These are phyloP conservation scores for Sanguinoderma infundibulare DNA, from an alignment of 1,284 basidiomycete genomes.

Conservation along the genomic window DNA sequence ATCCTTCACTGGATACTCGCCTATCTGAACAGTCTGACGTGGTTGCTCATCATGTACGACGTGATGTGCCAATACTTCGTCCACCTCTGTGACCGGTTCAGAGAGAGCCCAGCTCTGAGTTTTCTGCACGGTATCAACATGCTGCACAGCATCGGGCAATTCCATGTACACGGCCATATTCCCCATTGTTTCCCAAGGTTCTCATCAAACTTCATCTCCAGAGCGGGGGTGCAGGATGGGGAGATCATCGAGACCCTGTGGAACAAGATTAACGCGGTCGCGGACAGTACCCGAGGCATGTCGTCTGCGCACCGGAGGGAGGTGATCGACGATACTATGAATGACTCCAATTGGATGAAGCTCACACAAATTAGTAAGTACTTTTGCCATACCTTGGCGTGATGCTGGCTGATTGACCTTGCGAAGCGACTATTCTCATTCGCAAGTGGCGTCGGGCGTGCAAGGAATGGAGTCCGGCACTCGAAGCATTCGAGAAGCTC, in stretches of 20 bases:
- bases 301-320: slow-evolving; percentile 23
- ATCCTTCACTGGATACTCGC: neutral
- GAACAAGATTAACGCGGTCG: slow-evolving; percentile 22
- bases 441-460: neutral
- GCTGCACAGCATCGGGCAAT: slow-evolving; percentile 3
- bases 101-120: neutral
- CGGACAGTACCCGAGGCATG: slow-evolving; percentile 23
- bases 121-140: neutral
- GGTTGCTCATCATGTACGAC: neutral
- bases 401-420: neutral
- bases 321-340: slow-evolving; percentile 7
- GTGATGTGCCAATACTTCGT: neutral
- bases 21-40: neutral
- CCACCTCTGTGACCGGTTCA: neutral
- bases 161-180: slow-evolving; percentile 26
- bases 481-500: neutral
- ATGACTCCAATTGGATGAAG: neutral
- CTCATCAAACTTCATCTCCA: slow-evolving; percentile 22
- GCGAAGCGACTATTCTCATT: neutral
- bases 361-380: neutral
- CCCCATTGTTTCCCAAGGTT: slow-evolving; percentile 22
- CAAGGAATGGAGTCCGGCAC: neutral
- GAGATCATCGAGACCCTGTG: slow-evolving; percentile 30
- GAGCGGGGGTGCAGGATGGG: slow-evolving; percentile 24
- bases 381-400: neutral